Base-by-base conservation (phyloP, 2,329 filamentous ascomycete species). In the Fusarium tuaranense region DNA sequence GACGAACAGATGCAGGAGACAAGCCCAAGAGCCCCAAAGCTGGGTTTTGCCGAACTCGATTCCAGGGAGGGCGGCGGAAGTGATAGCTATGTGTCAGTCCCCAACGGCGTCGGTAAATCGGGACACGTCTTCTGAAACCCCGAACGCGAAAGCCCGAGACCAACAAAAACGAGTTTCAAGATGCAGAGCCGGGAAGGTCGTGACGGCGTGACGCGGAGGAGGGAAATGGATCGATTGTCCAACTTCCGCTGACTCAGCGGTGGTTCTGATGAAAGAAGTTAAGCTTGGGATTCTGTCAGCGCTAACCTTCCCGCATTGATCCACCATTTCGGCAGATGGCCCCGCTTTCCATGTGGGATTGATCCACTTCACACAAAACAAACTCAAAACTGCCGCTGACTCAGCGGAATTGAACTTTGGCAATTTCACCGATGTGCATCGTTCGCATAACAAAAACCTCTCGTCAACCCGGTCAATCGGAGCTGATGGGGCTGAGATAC, bases 171-270 rank as follows among this genome's bases (percentile, higher is more conserved):
- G 63, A 65, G 51, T 34, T 67, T 53, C 57, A 67, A 62, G 32
- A 62, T 20, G 36, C 44, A 44, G 25, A 41, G 46, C 30, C 41
- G 25, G 14, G n/a, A n/a, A 16, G 18, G 18, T 16, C n/a, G n/a
- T 48, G 39, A 48, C 53, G 53, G 25, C 25, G 25, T 38, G 39
- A 48, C 53, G 53, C 51, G 53, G 53, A 62, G 41, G 55, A 55
- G 58, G 44, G 25, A 38, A 41, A 48, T 55, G 10, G 30, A 22
- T 12, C 22, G 48, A 38, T 7, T 6, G 12, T 14, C 32, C 36
- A 60, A 58, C 12, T n/a, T 14, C 72, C 73, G 73, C 72, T 74
- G 44, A 74, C 32, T 75, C 69, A 74, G 72, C 72, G 63, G 41
- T 8, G 4, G 7, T 8, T 25, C 0, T 12, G 5, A 10, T 18